Conservation (phyloP, 2,329 filamentous ascomycete species). For the Phoma herbarum region DNA sequence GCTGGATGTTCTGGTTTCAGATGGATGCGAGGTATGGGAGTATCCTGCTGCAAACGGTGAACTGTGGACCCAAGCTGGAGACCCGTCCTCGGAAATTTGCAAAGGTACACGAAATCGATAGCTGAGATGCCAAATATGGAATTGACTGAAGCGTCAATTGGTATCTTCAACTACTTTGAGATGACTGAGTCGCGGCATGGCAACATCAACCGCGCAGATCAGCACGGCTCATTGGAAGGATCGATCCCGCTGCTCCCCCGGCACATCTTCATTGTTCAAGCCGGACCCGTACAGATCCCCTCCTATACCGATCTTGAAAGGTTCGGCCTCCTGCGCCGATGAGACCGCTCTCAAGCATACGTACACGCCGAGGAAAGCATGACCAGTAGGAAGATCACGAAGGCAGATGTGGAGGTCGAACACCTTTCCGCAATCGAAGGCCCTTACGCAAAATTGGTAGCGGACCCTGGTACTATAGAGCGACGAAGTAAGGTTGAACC, state of each 20-base stretch:
- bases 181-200: constrained; percentile 7
- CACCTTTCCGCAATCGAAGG: background rate
- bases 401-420: constrained; percentile 2
- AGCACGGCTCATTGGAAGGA: constrained; percentile 4
- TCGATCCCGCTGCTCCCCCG: constrained; percentile 3
- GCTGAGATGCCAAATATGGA: constrained; percentile 24
- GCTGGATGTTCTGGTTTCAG: constrained; percentile 18
- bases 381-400: background rate
- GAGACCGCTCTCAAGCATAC: background rate
- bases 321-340: background rate
- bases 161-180: background rate
- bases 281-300: too few relatives aligned
- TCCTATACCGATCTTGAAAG: background rate
- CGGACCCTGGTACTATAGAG: constrained; percentile 6
- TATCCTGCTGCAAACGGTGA: constrained; percentile 16
- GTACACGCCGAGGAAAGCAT: background rate
- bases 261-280: constrained; percentile 1
- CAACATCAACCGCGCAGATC: constrained; percentile 3
- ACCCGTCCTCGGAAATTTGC: constrained; percentile 22
- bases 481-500: constrained; percentile 11
- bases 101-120: constrained; percentile 27
- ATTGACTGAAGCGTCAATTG: background rate
- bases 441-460: background rate
- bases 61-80: constrained; percentile 19
- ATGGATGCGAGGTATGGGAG: constrained; percentile 9